Percentiles rank a stretch among this genome's conserved stretches.
Conservation (phyloP, 2,329 filamentous ascomycete genomes). For the Orbilia brochopaga region DNA sequence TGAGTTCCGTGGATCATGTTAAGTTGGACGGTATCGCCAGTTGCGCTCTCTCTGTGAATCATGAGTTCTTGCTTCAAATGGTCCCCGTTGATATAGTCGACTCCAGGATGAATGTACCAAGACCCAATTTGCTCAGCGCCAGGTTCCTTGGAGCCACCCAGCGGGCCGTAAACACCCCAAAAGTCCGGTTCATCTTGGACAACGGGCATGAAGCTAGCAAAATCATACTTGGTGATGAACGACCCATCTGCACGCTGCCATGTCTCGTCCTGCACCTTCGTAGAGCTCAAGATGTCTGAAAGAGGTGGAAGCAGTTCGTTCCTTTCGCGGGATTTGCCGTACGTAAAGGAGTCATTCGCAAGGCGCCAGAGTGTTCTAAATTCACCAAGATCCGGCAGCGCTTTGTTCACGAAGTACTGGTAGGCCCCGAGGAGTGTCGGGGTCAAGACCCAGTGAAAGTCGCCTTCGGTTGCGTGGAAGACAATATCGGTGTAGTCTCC, state of each 20-base stretch:
- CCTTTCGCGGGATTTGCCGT: slow-evolving; percentile 60
- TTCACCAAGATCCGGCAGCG: slow-evolving; percentile 61
- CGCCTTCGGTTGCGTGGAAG: slow-evolving; percentile 61
- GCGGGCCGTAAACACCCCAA: slow-evolving; percentile 62
- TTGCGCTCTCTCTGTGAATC: slow-evolving; percentile 63
- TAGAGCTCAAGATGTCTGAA: slow-evolving; percentile 59
- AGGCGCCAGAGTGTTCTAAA: slow-evolving; percentile 63
- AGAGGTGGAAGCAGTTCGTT: slow-evolving; percentile 61
- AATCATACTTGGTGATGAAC: slow-evolving; percentile 65
- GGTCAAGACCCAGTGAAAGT: slow-evolving; percentile 64
- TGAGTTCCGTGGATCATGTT: slow-evolving; percentile 66
- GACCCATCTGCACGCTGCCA: slow-evolving; percentile 62
- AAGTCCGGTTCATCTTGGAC: slow-evolving; percentile 58
- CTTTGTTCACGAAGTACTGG: slow-evolving; percentile 64
- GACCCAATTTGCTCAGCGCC: slow-evolving; percentile 60
- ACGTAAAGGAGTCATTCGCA: slow-evolving; percentile 62
- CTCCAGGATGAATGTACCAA: slow-evolving; percentile 63
- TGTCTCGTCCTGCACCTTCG: slow-evolving; percentile 65
- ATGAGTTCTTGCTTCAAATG: slow-evolving; percentile 64
- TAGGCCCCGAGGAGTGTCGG: slow-evolving; percentile 63
- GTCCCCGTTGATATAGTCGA: slow-evolving; percentile 64
- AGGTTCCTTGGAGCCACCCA: background rate
- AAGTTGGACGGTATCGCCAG: slow-evolving; percentile 63
- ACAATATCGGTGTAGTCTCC: slow-evolving; percentile 61
- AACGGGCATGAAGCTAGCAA: slow-evolving; percentile 57